Base-by-base conservation (phyloP, 169 alveolate species). In the Plasmodium knowlesi region DNA sequence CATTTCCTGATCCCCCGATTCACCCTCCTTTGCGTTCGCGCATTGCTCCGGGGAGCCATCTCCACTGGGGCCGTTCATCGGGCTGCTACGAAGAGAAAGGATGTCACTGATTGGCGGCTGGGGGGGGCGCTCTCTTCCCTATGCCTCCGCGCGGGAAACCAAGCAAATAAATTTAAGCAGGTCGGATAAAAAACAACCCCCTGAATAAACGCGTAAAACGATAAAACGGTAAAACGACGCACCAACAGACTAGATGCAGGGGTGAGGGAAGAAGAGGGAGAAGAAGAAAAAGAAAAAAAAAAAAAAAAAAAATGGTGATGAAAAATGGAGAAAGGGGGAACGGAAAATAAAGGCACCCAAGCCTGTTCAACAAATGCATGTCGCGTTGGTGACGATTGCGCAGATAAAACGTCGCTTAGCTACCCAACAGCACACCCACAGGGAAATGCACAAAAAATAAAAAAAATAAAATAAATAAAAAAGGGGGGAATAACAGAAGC, bases 41-140 rank as follows among this genome's bases (percentile, higher is more conserved):
- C 50, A 79, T 32, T 53, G 53, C 43, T 88, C 79, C 80, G 70
- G 82, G 82, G 46, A 57, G 70, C 72, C 70, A 25, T 79, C 94
- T 34, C 30, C 93, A 34, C 80, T 83, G 14, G 41, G 70, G 12
- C 76, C 86, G 85, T 30, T 34, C 93, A 86, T 86, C 78, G 43
- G 61, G 61, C 61, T 16, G 61, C 61, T 50, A 50, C 61, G 22
- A 50, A 8, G 61, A 22, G 61, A 50, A 12, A 8, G 9, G n/a
- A n/a, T n/a, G 22, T 50, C 25, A 50, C 61, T 14, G 61, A 6
- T 50, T 46, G 57, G 57, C 57, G 57, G 5, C 4, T 46, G n/a
- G 57, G 57, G 57, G n/a, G 57, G 0, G 61, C 6, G n/a, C 16
- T 16, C 61, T 14, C 61, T 50, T 14, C 16, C 61, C 9, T 50